Base-by-base conservation (phyloP, 2,329 filamentous ascomycete genomes). In the Sclerotinia nivalis region DNA sequence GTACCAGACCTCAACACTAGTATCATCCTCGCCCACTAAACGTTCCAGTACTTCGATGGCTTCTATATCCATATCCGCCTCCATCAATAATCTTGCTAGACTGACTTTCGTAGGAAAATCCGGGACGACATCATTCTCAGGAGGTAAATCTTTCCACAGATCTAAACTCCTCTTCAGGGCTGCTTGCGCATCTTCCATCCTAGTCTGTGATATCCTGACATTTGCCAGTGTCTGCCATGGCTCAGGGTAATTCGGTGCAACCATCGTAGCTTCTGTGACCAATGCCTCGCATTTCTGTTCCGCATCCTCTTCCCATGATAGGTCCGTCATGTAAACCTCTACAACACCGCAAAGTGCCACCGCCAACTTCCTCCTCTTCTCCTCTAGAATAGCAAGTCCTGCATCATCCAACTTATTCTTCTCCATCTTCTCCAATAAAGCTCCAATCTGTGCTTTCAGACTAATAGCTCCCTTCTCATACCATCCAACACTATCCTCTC, bases 311-410 rank as follows among this genome's bases (percentile, higher is more conserved):
- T 97, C 94, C 93, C 87, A 96, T 76, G 92, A 96, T 76, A 98
- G 83, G 82, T 99, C 96, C 15, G 96, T 99, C 96, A 99, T 99
- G 84, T 97, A 99, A 64, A 99, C 93, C 82, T 99, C 96, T 9
- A 93, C 90, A 71, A 98, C 93, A 40, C 92, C 93, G 81, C 96
- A 99, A 49, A 99, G 86, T n/a, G 94, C 93, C 75, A 93, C 93
- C 2, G 93, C 93, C 49, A 98, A 85, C 81, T 96, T 96, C 74
- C 85, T 84, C 79, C 91, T 91, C 83, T 93, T 92, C 80, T 93
- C 92, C 40, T 89, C 86, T 54, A 89, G 76, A 34, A 82, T 72
- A 34, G 78, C 74, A 66, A 80, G 77, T 71, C 74, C 79, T 70
- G 79, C 81, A 28, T 76, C 76, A 77, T 83, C 79, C 75, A 82